Conservation (phyloP, 495 filamentous ascomycete species). For the Hyaloscypha finlandica region DNA sequence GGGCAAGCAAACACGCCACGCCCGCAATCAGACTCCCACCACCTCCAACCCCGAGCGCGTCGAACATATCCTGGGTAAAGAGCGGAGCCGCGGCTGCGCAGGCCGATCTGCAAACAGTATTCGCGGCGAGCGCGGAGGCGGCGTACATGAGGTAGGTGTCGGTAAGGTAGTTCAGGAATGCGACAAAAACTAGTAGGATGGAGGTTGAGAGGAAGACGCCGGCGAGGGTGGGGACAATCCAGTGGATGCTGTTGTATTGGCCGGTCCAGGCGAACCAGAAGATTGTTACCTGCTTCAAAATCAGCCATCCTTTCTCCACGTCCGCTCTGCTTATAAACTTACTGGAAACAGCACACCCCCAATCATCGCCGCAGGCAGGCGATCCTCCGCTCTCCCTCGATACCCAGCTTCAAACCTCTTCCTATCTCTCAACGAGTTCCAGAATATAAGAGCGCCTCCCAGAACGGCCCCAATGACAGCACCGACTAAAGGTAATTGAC, state of each 20-base stretch:
- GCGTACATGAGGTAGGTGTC: slow-evolving; percentile 76
- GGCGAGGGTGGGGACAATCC: slow-evolving; percentile 28
- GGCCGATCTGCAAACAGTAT: slow-evolving; percentile 57
- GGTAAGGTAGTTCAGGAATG: slow-evolving; percentile 73
- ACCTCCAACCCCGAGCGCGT: slow-evolving; percentile 47
- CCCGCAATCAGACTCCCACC: slow-evolving; percentile 51
- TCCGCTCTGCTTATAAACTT: background rate
- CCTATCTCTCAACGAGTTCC: slow-evolving; percentile 43
- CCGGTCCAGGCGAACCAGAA: slow-evolving; percentile 24
- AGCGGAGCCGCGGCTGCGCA: slow-evolving; percentile 62
- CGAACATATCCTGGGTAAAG: slow-evolving; percentile 67
- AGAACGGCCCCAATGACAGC: slow-evolving; percentile 48
- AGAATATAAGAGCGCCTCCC: slow-evolving; percentile 43
- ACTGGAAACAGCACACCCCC: slow-evolving; percentile 55
- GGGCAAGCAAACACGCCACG: slow-evolving; percentile 43
- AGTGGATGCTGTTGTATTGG: slow-evolving; percentile 27
- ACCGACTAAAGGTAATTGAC: slow-evolving; percentile 54
- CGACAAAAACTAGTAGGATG: slow-evolving; percentile 61
- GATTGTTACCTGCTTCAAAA: slow-evolving; percentile 6
- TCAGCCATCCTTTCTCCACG: background rate
- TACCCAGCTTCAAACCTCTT: slow-evolving; percentile 36
- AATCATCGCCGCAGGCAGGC: slow-evolving; percentile 56
- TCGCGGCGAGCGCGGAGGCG: slow-evolving; percentile 65
- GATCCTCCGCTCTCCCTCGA: slow-evolving; percentile 45
- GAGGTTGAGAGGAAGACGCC: slow-evolving; percentile 24